These are phyloP conservation scores for Crithidia mellificae DNA, from an alignment of 208 protist species.

Conservation along the genomic window DNA sequence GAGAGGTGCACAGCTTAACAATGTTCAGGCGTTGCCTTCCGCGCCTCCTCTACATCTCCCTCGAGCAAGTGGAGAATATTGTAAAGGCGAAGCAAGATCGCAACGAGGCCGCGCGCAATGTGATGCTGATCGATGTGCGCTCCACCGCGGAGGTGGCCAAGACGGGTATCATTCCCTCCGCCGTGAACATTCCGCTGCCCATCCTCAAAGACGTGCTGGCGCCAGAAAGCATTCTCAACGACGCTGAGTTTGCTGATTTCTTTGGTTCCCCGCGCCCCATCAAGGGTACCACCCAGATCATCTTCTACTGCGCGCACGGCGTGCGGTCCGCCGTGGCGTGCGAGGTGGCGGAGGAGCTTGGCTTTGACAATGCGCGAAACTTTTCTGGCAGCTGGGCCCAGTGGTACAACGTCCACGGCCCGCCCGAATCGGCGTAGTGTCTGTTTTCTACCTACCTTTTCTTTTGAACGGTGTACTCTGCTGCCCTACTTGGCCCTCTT, in stretches of 20 bases:
- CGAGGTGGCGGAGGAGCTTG: constrained; percentile 64
- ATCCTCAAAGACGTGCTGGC: constrained; percentile 48
- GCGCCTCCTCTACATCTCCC: constrained; percentile 37
- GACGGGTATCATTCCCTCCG: constrained; percentile 69
- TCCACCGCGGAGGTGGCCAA: constrained; percentile 70
- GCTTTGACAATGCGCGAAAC: constrained; percentile 52
- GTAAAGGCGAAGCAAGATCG: constrained; percentile 52
- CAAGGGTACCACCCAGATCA: constrained; percentile 41
- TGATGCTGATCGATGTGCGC: constrained; percentile 70
- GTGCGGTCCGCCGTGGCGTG: constrained; percentile 64
- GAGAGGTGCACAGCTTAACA: background rate
- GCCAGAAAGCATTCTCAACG: constrained; percentile 35
- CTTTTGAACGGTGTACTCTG: no score
- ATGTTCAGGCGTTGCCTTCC: constrained; percentile 31
- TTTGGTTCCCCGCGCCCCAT: constrained; percentile 54
- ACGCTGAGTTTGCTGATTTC: constrained; percentile 54
- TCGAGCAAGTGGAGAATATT: constrained; percentile 63
- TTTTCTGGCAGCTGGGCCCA: constrained; percentile 71
- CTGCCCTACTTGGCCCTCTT: no score
- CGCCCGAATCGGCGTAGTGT: background rate
- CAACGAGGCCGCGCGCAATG: constrained; percentile 28
- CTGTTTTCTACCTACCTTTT: no score
- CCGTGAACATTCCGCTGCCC: constrained; percentile 69
- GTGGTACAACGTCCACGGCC: constrained; percentile 42
- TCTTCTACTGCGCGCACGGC: constrained; percentile 81